phyloP scores from a whole-genome alignment of 2,329 filamentous ascomycete species.

The Chrysosporium queenslandicum region DNA sequence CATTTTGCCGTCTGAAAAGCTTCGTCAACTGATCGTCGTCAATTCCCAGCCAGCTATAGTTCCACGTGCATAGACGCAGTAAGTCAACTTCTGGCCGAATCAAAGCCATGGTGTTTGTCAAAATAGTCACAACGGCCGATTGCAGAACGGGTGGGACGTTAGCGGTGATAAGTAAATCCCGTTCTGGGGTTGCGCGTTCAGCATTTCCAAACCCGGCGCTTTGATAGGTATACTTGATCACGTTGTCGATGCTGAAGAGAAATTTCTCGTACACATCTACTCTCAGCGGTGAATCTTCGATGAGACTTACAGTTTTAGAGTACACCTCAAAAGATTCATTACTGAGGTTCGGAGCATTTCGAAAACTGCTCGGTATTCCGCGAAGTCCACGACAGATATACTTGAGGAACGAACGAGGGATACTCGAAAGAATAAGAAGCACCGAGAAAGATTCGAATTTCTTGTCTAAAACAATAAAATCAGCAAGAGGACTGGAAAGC shows the following conservation, averaged over 20 bases:
- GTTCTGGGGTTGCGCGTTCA: constrained; percentile 42
- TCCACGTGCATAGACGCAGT: constrained; percentile 59
- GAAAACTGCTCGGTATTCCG: constrained; percentile 43
- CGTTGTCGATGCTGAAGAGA: constrained; percentile 54
- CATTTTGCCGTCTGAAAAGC: constrained; percentile 50
- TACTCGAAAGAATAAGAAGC: constrained; percentile 59
- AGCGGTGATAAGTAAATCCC: constrained; percentile 44
- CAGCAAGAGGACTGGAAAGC: not conserved
- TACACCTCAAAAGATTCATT: constrained; percentile 37
- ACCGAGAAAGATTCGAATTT: constrained; percentile 27
- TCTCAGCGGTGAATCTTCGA: constrained; percentile 47
- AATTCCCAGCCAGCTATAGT: constrained; percentile 60
- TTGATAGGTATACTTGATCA: constrained; percentile 51
- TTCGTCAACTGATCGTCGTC: constrained; percentile 49
- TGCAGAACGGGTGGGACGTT: constrained; percentile 44
- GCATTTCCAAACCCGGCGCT: constrained; percentile 36
- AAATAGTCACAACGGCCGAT: constrained; percentile 39
- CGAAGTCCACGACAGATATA: constrained; percentile 56
- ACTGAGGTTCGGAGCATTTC: constrained; percentile 32
- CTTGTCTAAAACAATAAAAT: constrained; percentile 3
- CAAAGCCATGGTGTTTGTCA: constrained; percentile 43
- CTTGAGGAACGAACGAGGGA: constrained; percentile 61
- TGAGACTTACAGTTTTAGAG: constrained; percentile 45
- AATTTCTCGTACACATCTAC: constrained; percentile 55
- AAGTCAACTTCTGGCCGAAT: constrained; percentile 54